Evolutionary conservation across 169 alveolate genomes (phyloP), one percentile per base, ranked within the genome.

Genomic region (Miamiensis avidus): DNA sequence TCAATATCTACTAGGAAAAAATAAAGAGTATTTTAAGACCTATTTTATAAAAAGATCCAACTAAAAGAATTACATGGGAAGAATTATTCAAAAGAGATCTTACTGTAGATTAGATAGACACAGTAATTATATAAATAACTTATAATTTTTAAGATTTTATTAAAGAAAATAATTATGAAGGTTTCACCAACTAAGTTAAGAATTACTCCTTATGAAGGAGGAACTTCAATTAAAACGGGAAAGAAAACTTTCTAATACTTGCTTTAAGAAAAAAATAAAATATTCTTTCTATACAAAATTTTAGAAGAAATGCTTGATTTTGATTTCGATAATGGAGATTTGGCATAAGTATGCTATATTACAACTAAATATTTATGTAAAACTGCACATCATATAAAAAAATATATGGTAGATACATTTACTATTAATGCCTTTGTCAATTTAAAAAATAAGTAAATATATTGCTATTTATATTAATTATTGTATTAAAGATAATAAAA

Each of bases 71-170:
- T 15, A 76, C 81, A 30, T 86, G 90, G 90, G 78, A 86, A 27
- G 86, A 86, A 0, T 76, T 86, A 27, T 86, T 86, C 75, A 84
- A 86, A 75, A 86, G 87, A n/a, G 90, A 86, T 31, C 32, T 86
- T 0, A 81, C 90, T 15, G 74, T 79, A 34, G 78, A n/a, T n/a
- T n/a, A n/a, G n/a, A n/a, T n/a, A n/a, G n/a, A n/a, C n/a, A n/a
- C n/a, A n/a, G n/a, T n/a, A n/a, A n/a, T n/a, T n/a, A n/a, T n/a
- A n/a, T n/a, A n/a, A n/a, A n/a, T n/a, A n/a, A n/a, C n/a, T n/a
- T n/a, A n/a, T n/a, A n/a, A n/a, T n/a, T n/a, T n/a, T n/a, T n/a
- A n/a, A n/a, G n/a, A n/a, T n/a, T n/a, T n/a, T n/a, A n/a, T n/a
- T n/a, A n/a, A n/a, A n/a, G n/a, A n/a, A n/a, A n/a, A n/a, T n/a